These are phyloP conservation scores for Castanea mollissima DNA, from an alignment of 306 rosid species.

Conservation along the genomic window DNA sequence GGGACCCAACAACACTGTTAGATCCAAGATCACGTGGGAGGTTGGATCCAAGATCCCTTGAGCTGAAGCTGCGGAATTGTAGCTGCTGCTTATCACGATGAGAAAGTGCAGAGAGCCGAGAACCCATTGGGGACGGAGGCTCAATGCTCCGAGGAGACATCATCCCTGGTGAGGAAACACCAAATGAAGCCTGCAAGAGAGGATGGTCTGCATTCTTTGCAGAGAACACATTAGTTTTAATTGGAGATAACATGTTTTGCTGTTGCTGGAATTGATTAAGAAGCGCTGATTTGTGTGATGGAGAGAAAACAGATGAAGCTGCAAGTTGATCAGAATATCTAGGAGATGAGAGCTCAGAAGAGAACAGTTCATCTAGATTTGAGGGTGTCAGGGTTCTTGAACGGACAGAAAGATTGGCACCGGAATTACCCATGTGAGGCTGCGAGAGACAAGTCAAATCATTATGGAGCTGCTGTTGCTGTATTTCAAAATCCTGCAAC, in stretches of 20 bases:
- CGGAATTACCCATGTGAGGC: slow-evolving; percentile 39
- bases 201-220: slow-evolving; percentile 67
- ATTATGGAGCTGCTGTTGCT: slow-evolving; percentile 60
- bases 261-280: slow-evolving; percentile 79
- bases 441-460: slow-evolving; percentile 63
- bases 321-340: slow-evolving; percentile 59
- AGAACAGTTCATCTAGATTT: slow-evolving; percentile 79
- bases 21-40: slow-evolving; percentile 23
- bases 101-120: slow-evolving; percentile 50
- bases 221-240: slow-evolving; percentile 61
- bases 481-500: slow-evolving; percentile 57
- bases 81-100: slow-evolving; percentile 69
- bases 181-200: slow-evolving; percentile 60
- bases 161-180: slow-evolving; percentile 77
- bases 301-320: slow-evolving; percentile 58
- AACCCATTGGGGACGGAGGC: slow-evolving; percentile 69
- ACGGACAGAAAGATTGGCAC: slow-evolving; percentile 54
- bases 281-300: slow-evolving; percentile 72
- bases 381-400: slow-evolving; percentile 70
- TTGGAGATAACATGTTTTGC: slow-evolving; percentile 70
- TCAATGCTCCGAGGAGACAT: slow-evolving; percentile 84
- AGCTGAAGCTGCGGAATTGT: slow-evolving; percentile 65
- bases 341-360: slow-evolving; percentile 77
- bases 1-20: slow-evolving; percentile 50
- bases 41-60: slow-evolving; percentile 69